Base-by-base conservation (phyloP, 1,139 yeast genomes). In the Groenewaldozyma auringiensis region DNA sequence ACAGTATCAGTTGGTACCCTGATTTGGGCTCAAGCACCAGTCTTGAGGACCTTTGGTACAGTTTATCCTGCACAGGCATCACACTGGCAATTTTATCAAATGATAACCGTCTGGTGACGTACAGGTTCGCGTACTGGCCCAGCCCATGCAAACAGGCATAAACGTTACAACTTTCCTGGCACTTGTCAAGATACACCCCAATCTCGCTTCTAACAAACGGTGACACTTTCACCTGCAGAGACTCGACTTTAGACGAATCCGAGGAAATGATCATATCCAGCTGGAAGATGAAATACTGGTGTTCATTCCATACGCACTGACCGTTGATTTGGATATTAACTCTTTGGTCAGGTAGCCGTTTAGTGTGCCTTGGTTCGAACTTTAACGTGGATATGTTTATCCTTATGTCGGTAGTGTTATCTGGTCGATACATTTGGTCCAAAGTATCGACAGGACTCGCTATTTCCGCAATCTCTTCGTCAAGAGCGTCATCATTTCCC, bases 151-250 rank as follows among this genome's bases (percentile, higher is more conserved):
- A 49, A 13, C 53, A 51, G 22, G 43, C 44, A 22, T 50, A 48
- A 9, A 57, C 46, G 39, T 58, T 53, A 9, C 38, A 38, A 13
- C 48, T 43, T 13, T 33, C 22, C 20, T 46, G 43, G 37, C 51
- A 45, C 4, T 40, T 27, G 14, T 34, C 22, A 13, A 58, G 36
- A 43, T 54, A 51, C 3, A 39, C 40, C n/a, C 47, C 48, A 11
- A 58, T 52, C 35, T 55, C 60, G 1, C 44, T 35, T 11, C 37
- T 31, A 17, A 50, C 48, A 53, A 58, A 54, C 1, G 57, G 55
- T 9, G 53, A 47, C 21, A 50, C 41, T 1, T 27, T 43, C n/a
- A 56, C 36, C 2, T 17, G 13, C 20, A 57, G 48, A 9, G 21
- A 11, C 18, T 45, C 37, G 3, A 40, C 48, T 2, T 42, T 17